phyloP scores from a whole-genome alignment of 2,329 filamentous ascomycete species.

The Emmonsiellopsis sp. region DNA sequence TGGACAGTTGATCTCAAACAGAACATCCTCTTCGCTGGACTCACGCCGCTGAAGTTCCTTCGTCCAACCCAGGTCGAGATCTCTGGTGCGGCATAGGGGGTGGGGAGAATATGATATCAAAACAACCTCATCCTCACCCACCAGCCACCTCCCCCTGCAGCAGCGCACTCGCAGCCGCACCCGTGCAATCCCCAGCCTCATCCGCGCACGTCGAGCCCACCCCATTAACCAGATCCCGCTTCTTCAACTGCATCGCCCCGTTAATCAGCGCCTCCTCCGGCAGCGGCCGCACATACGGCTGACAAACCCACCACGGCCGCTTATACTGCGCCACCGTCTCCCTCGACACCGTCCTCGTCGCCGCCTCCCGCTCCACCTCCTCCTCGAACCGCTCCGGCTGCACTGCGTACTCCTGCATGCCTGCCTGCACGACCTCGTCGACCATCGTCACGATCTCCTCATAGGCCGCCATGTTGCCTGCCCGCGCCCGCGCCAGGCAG shows the following conservation, averaged over 20 bases:
- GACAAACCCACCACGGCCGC: slow-evolving; percentile 81
- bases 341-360: slow-evolving; percentile 30
- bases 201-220: background rate
- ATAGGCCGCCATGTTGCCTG: slow-evolving; percentile 64
- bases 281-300: slow-evolving; percentile 76
- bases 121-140: no score
- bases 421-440: slow-evolving; percentile 63
- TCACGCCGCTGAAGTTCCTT: no score
- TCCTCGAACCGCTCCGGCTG: slow-evolving; percentile 29
- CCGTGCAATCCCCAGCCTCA: background rate
- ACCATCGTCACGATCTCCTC: slow-evolving; percentile 68
- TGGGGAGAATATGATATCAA: no score
- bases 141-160: no score
- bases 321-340: slow-evolving; percentile 63
- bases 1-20: no score
- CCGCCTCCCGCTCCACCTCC: slow-evolving; percentile 24
- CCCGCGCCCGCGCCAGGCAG: slow-evolving; percentile 58
- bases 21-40: no score
- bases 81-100: no score
- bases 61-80: no score
- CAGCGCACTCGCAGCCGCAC: background rate
- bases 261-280: slow-evolving; percentile 80
- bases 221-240: slow-evolving; percentile 43
- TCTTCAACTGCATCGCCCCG: slow-evolving; percentile 64
- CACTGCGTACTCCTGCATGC: slow-evolving; percentile 56